These are phyloP conservation scores for Parmelia sp. DNA, from an alignment of 495 filamentous ascomycete species.

Conservation along the genomic window DNA sequence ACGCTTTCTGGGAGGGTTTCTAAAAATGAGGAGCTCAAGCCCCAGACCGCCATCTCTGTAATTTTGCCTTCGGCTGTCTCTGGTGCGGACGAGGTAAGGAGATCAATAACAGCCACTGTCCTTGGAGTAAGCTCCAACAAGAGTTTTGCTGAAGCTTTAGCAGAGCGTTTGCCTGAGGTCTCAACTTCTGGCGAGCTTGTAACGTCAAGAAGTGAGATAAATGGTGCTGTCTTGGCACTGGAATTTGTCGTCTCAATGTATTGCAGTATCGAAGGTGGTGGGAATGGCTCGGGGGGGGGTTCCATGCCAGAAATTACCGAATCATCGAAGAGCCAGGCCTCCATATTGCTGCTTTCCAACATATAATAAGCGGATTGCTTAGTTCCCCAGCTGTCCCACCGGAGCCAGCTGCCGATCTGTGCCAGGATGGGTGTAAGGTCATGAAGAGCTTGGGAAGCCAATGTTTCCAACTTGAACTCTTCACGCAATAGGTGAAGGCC, in stretches of 20 bases:
- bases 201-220: conserved; percentile 56
- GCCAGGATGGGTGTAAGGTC: conserved; percentile 65
- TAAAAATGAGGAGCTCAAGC: conserved; percentile 50
- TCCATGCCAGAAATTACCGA: conserved; percentile 41
- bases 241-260: conserved; percentile 48
- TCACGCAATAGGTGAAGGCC: conserved; percentile 79
- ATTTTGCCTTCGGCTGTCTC: conserved; percentile 28
- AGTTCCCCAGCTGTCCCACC: conserved; percentile 66
- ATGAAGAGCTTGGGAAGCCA: conserved; percentile 49
- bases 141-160: conserved; percentile 27
- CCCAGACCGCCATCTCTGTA: conserved; percentile 48
- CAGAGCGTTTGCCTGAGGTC: conserved; percentile 24
- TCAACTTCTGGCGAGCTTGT: conserved; percentile 31
- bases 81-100: conserved; percentile 37
- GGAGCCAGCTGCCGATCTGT: conserved; percentile 78
- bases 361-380: conserved; percentile 55
- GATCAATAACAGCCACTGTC: conserved; percentile 56
- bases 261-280: conserved; percentile 62
- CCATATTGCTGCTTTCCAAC: conserved; percentile 58
- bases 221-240: conserved; percentile 37
- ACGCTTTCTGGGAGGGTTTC: conserved; percentile 83
- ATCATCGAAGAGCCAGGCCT: conserved; percentile 56
- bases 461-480: conserved; percentile 76
- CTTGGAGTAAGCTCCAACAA: conserved; percentile 52
- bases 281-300: conserved; percentile 51